These are phyloP conservation scores for Camelina neglecta DNA, from an alignment of 345 rosid genomes.

Conservation along the genomic window DNA sequence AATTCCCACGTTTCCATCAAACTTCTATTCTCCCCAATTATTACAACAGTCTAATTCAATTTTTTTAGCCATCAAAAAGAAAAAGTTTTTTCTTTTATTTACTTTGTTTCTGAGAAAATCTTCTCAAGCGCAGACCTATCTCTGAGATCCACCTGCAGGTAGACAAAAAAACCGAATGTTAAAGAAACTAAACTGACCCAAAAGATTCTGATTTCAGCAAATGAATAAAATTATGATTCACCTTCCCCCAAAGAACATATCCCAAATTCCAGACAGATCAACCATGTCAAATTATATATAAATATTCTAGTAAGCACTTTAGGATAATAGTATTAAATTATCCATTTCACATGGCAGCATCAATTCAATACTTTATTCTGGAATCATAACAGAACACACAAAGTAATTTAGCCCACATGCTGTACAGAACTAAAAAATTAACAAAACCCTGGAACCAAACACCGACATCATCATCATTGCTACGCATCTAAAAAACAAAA, in stretches of 20 bases:
- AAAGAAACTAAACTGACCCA: background rate
- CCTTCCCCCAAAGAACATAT: constrained; percentile 13
- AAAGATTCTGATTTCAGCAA: constrained; percentile 24
- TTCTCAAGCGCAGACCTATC: constrained; percentile 81
- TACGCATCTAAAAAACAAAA: too few species aligned
- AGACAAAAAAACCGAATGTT: background rate
- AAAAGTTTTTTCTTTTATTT: background rate
- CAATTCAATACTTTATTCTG: constrained; percentile 15
- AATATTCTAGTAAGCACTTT: background rate
- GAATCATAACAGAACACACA: constrained; percentile 11
- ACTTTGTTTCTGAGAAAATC: constrained; percentile 70
- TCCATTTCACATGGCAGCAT: constrained; percentile 36
- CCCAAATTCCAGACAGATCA: constrained; percentile 36
- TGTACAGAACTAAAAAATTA: background rate
- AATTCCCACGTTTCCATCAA: constrained; percentile 28
- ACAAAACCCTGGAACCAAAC: constrained; percentile 31
- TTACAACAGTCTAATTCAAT: constrained; percentile 27
- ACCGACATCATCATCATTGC: background rate
- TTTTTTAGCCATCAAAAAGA: background rate
- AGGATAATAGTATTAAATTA: constrained; percentile 19
- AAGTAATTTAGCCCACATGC: constrained; percentile 28
- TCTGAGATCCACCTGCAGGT: constrained; percentile 81
- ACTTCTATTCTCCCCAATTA: background rate
- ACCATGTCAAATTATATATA: constrained; percentile 11
- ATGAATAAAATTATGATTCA: constrained; percentile 12